Conservation (phyloP, 306 rosid genomes). For the Astragalus glycyphyllos region DNA sequence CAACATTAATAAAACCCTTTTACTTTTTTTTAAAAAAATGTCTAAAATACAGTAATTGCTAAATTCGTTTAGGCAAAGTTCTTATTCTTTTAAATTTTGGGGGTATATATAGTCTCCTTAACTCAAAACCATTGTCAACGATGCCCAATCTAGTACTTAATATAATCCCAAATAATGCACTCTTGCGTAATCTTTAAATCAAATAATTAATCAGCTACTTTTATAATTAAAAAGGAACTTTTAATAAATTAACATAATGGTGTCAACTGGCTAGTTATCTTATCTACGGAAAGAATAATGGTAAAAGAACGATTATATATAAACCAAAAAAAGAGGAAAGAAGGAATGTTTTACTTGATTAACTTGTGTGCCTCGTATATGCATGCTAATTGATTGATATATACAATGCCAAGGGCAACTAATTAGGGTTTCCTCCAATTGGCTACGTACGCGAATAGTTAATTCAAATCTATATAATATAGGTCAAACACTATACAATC, state of each 20-base stretch:
- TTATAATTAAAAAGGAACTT: constrained; percentile 13
- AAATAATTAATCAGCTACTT: constrained; percentile 10
- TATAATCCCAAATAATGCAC: constrained; percentile 31
- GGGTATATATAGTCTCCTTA: constrained; percentile 12
- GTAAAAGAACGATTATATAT: background rate
- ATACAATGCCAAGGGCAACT: constrained; percentile 12
- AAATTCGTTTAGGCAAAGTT: background rate
- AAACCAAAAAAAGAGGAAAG: constrained; percentile 25
- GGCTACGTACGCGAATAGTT: constrained; percentile 18
- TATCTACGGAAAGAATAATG: background rate
- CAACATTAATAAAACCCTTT: too few species aligned
- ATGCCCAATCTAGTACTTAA: constrained; percentile 15
- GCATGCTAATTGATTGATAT: constrained; percentile 2
- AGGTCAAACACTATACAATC: constrained; percentile 49
- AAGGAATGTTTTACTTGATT: constrained; percentile 16
- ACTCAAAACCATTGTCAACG: constrained; percentile 37
- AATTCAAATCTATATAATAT: constrained; percentile 20
- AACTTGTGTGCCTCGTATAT: constrained; percentile 18
- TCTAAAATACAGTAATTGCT: background rate
- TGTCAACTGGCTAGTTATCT: constrained; percentile 3
- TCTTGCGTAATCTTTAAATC: constrained; percentile 34
- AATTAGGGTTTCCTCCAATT: constrained; percentile 26
- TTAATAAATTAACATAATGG: constrained; percentile 18
- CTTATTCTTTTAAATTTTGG: background rate
- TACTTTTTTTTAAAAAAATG: too few species aligned